phyloP scores from a whole-genome alignment of 108 stramenopile species.

The Skeletonema marinoi region DNA sequence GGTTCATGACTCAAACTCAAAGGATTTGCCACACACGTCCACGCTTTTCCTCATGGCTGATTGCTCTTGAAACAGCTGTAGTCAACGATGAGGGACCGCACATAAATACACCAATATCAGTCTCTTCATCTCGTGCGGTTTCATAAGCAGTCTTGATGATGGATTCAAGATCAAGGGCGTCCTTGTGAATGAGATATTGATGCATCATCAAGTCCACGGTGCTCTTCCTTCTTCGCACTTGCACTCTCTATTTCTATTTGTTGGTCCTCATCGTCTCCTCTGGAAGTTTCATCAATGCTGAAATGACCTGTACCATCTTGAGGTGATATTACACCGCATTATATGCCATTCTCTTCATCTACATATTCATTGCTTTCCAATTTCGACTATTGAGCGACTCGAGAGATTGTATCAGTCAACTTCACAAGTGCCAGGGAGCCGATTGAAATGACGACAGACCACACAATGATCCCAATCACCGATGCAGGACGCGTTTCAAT shows the following conservation, averaged over 20 bases:
- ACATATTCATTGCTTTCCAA: not conserved
- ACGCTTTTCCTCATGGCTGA: slow-evolving; percentile 4
- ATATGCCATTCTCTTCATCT: slow-evolving; percentile 1
- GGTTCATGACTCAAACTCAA: not conserved
- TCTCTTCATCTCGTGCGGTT: not conserved
- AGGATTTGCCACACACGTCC: not conserved
- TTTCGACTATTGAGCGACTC: slow-evolving; percentile 2
- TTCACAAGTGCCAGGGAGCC: not conserved
- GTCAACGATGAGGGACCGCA: slow-evolving; percentile 46
- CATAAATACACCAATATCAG: slow-evolving; percentile 34
- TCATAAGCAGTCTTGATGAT: not conserved
- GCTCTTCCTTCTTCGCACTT: not conserved
- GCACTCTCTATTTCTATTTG: not conserved
- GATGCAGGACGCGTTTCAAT: slow-evolving; percentile 8
- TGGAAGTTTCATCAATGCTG: not conserved
- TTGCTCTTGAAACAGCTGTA: slow-evolving; percentile 17
- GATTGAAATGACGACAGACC: slow-evolving; percentile 5
- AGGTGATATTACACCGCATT: not conserved
- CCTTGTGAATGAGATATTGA: slow-evolving; percentile 12
- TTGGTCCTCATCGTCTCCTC: not conserved
- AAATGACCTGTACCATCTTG: not conserved
- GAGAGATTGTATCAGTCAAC: not conserved
- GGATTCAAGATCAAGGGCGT: slow-evolving; percentile 9
- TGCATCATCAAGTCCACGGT: not conserved
- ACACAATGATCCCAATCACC: slow-evolving; percentile 18